Percentiles rank a stretch among this genome's conserved stretches.
Conservation (phyloP, 73 alveolate genomes). For the Uronychia setigera region DNA sequence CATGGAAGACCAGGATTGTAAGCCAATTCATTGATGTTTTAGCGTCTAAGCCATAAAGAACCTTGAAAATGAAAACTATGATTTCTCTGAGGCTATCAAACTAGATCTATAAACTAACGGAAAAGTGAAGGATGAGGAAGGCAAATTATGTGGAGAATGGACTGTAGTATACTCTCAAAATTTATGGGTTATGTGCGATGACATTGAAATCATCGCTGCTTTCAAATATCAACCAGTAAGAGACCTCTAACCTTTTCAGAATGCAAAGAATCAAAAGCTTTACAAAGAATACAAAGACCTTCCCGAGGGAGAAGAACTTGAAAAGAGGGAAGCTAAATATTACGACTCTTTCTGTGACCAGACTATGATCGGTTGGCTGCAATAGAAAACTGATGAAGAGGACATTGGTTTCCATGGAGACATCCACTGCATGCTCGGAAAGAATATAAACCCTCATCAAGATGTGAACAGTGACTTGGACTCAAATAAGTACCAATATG, state of each 20-base stretch:
- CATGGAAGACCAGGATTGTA: background rate
- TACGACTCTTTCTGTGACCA: background rate
- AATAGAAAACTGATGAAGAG: background rate
- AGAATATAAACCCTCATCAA: background rate
- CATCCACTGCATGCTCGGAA: background rate
- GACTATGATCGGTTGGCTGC: background rate
- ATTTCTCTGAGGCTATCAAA: background rate
- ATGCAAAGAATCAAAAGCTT: too few species aligned
- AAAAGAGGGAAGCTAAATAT: background rate
- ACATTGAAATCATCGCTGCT: background rate
- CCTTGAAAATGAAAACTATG: background rate
- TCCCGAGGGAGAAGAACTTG: background rate
- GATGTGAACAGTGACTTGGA: background rate
- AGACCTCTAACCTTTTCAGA: background rate
- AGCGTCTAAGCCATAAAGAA: background rate
- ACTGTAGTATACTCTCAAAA: background rate
- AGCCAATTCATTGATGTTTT: background rate
- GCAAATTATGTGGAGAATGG: background rate
- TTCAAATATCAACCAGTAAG: background rate
- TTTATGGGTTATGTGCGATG: background rate
- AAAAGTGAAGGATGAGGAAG: background rate
- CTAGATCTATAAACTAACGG: background rate
- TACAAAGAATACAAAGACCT: too few species aligned
- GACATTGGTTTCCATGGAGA: background rate
- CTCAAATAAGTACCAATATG: background rate